Percentiles rank a stretch among this genome's conserved stretches.
Conservation (phyloP, 768 basidiomycete species). For the Lentinus brumalis region DNA sequence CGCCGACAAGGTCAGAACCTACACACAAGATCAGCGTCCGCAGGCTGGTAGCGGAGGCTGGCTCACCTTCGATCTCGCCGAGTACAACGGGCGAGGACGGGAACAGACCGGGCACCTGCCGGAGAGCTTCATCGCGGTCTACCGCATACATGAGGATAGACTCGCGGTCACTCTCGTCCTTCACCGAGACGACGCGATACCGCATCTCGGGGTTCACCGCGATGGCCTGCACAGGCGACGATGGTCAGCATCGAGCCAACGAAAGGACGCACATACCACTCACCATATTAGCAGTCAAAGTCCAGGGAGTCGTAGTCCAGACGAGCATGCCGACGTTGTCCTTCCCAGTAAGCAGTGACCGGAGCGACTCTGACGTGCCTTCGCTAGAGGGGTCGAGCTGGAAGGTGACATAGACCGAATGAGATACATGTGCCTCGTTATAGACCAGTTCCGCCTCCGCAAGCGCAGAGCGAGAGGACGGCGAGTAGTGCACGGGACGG, state of each 20-base stretch:
- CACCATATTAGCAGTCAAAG: constrained; percentile 93
- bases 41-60: background rate
- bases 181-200: constrained; percentile 35
- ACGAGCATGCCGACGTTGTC: constrained; percentile 61
- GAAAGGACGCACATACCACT: too few relatives aligned
- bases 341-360: constrained; percentile 33
- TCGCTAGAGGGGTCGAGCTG: constrained; percentile 45
- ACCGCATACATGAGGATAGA: constrained; percentile 50
- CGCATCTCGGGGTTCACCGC: constrained; percentile 75
- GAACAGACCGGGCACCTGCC: background rate
- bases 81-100: constrained; percentile 7
- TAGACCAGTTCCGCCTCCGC: constrained; percentile 95
- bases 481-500: constrained; percentile 93
- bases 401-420: constrained; percentile 86
- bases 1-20: constrained; percentile 59
- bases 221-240: constrained; percentile 63
- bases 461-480: constrained; percentile 89
- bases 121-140: constrained; percentile 47
- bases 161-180: constrained; percentile 20
- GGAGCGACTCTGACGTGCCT: constrained; percentile 28
- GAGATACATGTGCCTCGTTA: constrained; percentile 84
- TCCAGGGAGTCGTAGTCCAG: constrained; percentile 99
- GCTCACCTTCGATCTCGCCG: constrained; percentile 43
- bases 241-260: background rate
- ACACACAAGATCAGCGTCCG: background rate